Percentiles rank a stretch among this genome's conserved stretches.
These are phyloP conservation scores for Saprolegnia parasitica DNA, from an alignment of 352 stramenopile species.

Conservation along the genomic window DNA sequence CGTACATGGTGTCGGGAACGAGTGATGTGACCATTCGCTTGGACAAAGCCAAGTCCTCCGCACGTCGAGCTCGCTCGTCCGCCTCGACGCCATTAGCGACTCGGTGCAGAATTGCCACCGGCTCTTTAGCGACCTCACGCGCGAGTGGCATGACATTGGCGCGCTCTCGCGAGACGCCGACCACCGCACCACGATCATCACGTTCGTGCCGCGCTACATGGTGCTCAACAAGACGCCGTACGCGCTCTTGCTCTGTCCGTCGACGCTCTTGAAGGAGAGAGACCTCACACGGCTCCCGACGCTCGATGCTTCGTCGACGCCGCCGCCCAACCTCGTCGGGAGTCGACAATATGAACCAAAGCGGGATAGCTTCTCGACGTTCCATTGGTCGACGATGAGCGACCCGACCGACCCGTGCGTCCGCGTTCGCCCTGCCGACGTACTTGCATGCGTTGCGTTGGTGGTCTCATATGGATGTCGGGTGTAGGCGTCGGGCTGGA, in stretches of 20 bases:
- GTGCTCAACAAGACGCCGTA: constrained; percentile 68
- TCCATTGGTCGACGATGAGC: constrained; percentile 56
- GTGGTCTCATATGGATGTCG: too few species aligned
- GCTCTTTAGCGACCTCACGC: constrained; percentile 62
- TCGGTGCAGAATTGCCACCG: constrained; percentile 32
- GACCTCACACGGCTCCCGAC: neutral
- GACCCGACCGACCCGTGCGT: constrained; percentile 60
- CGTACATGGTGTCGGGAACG: constrained; percentile 22
- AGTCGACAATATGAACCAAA: neutral
- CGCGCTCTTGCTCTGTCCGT: constrained; percentile 39
- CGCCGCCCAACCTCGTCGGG: neutral
- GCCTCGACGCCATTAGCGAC: constrained; percentile 22
- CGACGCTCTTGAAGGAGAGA: constrained; percentile 18
- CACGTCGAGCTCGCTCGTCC: constrained; percentile 16
- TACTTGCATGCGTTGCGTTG: constrained; percentile 1
- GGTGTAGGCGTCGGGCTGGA: constrained; percentile 41
- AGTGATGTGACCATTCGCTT: constrained; percentile 24
- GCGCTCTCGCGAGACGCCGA: constrained; percentile 65
- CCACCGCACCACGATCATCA: constrained; percentile 63
- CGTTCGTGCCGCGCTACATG: constrained; percentile 77
- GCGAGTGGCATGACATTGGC: constrained; percentile 74
- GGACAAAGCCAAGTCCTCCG: constrained; percentile 4
- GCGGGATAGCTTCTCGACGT: constrained; percentile 42
- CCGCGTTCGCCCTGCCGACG: constrained; percentile 42
- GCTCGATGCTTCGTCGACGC: neutral